Conservation (phyloP, 2,329 filamentous ascomycete species). For the Ophiostoma angusticollis region DNA sequence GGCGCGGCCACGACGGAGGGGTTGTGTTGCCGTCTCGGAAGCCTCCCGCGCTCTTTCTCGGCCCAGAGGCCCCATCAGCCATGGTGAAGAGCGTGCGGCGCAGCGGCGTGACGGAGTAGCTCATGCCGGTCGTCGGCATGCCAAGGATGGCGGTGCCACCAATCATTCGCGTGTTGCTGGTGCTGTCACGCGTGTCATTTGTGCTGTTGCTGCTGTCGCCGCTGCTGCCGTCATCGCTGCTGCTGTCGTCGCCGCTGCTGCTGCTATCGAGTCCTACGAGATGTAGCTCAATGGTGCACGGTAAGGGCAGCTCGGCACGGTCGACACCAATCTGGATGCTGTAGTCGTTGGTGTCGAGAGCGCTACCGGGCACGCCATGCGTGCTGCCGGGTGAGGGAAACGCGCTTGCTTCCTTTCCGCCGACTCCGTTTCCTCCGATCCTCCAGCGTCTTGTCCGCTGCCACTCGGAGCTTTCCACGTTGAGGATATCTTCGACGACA, state of each 20-base stretch:
- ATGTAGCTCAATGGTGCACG: slow-evolving; percentile 25
- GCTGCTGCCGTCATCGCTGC: background rate
- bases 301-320: slow-evolving; percentile 24
- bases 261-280: slow-evolving; percentile 8
- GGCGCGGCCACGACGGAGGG: background rate
- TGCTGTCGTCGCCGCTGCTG: background rate
- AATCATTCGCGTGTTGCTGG: too few species aligned
- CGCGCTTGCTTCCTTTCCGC: background rate
- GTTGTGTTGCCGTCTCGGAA: too few species aligned
- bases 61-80: too few species aligned
- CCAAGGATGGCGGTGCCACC: too few species aligned
- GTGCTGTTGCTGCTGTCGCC: background rate
- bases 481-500: too few species aligned
- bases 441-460: too few species aligned
- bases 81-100: slow-evolving; percentile 8
- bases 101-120: slow-evolving; percentile 23
- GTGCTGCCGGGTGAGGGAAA: background rate
- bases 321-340: slow-evolving; percentile 25
- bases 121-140: slow-evolving; percentile 24
- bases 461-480: too few species aligned
- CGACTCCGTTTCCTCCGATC: background rate
- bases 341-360: slow-evolving; percentile 19
- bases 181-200: slow-evolving; percentile 19
- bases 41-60: too few species aligned
- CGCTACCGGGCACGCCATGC: background rate